Percentiles rank a stretch among this genome's conserved stretches.
phyloP scores from a whole-genome alignment of 1,139 yeast species.

The Nakaseomyces kungkrabaensis region DNA sequence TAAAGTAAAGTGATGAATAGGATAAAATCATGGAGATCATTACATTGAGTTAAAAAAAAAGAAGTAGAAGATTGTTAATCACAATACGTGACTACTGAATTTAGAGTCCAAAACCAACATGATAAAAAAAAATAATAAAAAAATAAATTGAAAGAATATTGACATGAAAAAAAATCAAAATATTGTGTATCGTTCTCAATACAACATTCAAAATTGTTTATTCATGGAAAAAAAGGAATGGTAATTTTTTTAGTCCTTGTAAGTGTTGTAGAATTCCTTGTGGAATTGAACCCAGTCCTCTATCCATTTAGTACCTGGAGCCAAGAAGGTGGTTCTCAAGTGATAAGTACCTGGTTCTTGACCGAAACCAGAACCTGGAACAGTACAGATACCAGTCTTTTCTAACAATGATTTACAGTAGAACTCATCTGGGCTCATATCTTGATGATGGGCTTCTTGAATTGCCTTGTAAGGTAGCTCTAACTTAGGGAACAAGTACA shows the following conservation, averaged over 20 bases:
- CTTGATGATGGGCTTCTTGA: constrained; percentile 45
- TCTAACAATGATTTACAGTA: constrained; percentile 79
- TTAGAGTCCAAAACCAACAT: no score
- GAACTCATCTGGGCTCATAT: constrained; percentile 66
- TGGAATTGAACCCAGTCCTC: constrained; percentile 70
- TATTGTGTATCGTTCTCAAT: neutral
- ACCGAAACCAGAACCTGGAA: constrained; percentile 96
- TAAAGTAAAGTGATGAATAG: no score
- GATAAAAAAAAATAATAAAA: neutral
- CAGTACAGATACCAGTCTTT: constrained; percentile 90
- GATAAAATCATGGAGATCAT: no score
- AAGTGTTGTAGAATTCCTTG: constrained; percentile 52
- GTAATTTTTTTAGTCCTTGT: constrained; percentile 24
- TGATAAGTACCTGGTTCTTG: constrained; percentile 84
- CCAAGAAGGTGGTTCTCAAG: constrained; percentile 88
- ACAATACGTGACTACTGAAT: no score
- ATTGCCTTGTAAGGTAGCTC: constrained; percentile 54
- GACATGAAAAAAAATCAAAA: neutral
- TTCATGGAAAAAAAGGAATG: neutral
- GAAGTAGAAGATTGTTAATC: no score
- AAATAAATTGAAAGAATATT: neutral
- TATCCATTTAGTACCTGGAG: constrained; percentile 91
- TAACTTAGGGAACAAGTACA: constrained; percentile 87
- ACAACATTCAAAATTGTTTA: neutral
- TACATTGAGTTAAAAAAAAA: no score